A percentile compares a stretch with the other conserved stretches of the same genome.
Conservation (phyloP, 805 yeast species). For the Metschnikowia anglica region DNA sequence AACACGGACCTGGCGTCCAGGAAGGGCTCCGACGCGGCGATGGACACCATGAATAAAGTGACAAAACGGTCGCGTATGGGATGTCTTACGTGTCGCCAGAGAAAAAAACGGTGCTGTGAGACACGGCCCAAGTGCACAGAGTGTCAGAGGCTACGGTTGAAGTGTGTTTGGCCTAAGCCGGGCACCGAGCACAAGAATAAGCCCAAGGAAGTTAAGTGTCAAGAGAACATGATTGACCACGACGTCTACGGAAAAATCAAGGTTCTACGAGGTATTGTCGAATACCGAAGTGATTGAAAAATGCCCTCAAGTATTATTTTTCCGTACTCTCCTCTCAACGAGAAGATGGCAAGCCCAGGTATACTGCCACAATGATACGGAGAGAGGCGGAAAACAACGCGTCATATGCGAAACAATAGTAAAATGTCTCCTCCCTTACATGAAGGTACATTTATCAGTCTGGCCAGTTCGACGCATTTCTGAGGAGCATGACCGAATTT, state of each 20-base stretch:
- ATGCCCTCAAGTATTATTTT: too few relatives aligned
- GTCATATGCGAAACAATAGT: background rate
- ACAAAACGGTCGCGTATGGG: slow-evolving; percentile 66
- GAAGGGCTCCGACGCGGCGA: slow-evolving; percentile 1
- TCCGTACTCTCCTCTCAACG: too few relatives aligned
- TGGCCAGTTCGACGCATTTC: slow-evolving; percentile 4
- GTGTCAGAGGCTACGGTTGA: slow-evolving; percentile 61
- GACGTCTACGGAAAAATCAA: slow-evolving; percentile 57
- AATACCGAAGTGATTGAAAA: slow-evolving; percentile 30
- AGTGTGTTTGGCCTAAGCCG: slow-evolving; percentile 73
- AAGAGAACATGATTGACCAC: slow-evolving; percentile 54
- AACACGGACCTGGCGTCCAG: slow-evolving; percentile 7
- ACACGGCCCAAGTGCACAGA: slow-evolving; percentile 64
- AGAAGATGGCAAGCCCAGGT: background rate
- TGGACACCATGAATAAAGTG: slow-evolving; percentile 12
- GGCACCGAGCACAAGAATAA: slow-evolving; percentile 63
- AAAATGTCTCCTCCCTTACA: background rate
- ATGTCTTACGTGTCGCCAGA: slow-evolving; percentile 71
- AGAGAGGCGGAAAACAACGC: background rate
- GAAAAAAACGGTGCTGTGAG: slow-evolving; percentile 81
- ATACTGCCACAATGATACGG: background rate
- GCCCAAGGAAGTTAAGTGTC: slow-evolving; percentile 49
- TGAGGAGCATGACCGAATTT: background rate
- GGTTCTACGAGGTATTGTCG: slow-evolving; percentile 63
- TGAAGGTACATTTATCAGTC: slow-evolving; percentile 2